A percentile compares a stretch with the other conserved stretches of the same genome.
phyloP scores from a whole-genome alignment of 2,329 filamentous ascomycete genomes.

The Coniella vitis region DNA sequence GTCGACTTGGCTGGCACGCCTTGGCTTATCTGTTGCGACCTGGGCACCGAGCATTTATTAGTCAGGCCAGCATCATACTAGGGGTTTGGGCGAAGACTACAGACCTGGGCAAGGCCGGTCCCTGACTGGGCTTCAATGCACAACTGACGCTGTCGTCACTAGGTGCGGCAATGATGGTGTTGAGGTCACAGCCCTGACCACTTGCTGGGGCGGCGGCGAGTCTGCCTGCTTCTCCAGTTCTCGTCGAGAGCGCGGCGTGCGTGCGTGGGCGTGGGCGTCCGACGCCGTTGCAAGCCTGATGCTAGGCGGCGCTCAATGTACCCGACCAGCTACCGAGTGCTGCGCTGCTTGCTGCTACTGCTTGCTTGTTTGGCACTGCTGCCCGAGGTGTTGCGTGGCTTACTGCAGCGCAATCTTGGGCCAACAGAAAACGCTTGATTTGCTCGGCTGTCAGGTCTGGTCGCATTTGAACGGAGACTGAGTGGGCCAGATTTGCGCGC shows the following conservation, averaged over 20 bases:
- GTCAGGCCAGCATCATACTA: not conserved
- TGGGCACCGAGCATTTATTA: too few relatives aligned
- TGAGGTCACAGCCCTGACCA: not conserved
- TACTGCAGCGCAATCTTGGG: constrained; percentile 1
- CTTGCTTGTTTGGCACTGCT: not conserved
- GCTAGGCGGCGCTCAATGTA: too few relatives aligned
- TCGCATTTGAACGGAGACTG: not conserved
- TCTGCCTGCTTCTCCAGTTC: not conserved
- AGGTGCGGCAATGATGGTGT: not conserved
- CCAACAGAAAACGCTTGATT: constrained; percentile 2
- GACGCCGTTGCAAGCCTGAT: too few relatives aligned
- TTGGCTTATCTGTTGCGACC: not conserved
- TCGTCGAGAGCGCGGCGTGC: too few relatives aligned
- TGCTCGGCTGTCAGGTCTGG: not conserved
- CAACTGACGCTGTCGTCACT: not conserved
- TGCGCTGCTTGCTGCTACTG: not conserved
- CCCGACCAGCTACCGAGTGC: too few relatives aligned
- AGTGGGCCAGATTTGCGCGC: not conserved
- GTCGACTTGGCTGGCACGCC: not conserved
- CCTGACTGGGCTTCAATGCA: not conserved
- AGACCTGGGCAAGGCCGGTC: not conserved
- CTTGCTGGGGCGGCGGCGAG: not conserved
- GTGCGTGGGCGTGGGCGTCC: too few relatives aligned
- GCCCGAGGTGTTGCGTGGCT: not conserved
- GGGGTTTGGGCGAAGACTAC: not conserved